Conservation (phyloP, 2,329 filamentous ascomycete genomes). For the Aspergillus alliaceus region DNA sequence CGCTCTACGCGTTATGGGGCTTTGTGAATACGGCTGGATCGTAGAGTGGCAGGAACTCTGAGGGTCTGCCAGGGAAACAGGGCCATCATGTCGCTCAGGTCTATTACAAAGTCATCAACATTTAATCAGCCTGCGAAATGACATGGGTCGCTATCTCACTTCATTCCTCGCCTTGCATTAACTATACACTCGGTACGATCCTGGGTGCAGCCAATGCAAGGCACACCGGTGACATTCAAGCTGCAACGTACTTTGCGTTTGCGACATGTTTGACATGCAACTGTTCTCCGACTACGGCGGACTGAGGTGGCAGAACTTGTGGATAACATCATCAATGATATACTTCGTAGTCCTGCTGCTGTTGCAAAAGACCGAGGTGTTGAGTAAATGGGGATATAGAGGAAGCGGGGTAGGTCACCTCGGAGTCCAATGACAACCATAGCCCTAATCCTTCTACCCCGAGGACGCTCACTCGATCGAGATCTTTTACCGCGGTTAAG, state of each 20-base stretch:
- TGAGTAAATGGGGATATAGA: background rate
- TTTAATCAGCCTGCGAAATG: background rate
- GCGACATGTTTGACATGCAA: conserved; percentile 15
- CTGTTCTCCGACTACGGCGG: background rate
- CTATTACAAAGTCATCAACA: background rate
- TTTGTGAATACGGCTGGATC: background rate
- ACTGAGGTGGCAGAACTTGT: background rate
- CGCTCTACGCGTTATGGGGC: background rate
- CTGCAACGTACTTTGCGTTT: conserved; percentile 27
- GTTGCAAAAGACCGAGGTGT: background rate
- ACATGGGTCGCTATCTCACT: background rate
- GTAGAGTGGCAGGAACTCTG: no score
- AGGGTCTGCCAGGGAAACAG: background rate
- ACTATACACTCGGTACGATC: conserved; percentile 24
- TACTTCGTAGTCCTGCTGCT: background rate
- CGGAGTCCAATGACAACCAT: background rate
- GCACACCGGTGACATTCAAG: conserved; percentile 22
- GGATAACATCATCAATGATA: background rate
- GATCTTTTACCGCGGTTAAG: background rate
- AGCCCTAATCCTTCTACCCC: background rate
- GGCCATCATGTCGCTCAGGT: background rate
- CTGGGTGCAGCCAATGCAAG: conserved; percentile 30
- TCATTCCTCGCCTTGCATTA: background rate
- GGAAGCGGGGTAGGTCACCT: background rate
- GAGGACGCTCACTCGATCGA: background rate